phyloP scores from a whole-genome alignment of 768 basidiomycete species.

The Tulasnella calospora region DNA sequence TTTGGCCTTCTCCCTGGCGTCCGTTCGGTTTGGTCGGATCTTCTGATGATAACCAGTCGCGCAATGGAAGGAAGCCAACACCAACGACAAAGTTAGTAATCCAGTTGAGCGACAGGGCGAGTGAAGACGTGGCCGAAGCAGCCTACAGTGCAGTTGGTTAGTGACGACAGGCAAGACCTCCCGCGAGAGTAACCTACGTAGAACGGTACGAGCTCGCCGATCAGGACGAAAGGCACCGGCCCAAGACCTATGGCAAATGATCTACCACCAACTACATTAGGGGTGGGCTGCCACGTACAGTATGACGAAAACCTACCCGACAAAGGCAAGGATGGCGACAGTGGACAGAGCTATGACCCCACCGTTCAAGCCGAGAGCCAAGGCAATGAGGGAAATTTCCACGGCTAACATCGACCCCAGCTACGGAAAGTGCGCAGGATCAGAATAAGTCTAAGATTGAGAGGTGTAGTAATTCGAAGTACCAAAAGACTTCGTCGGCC shows the following conservation, averaged over 20 bases:
- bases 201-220: slow-evolving; percentile 80
- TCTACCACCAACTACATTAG: slow-evolving; percentile 38
- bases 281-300: not conserved
- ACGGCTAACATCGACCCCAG: slow-evolving; percentile 29
- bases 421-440: not conserved
- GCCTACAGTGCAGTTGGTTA: slow-evolving; percentile 28
- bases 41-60: slow-evolving; percentile 50
- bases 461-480: slow-evolving; percentile 31
- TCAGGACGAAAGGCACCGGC: slow-evolving; percentile 87
- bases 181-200: slow-evolving; percentile 48
- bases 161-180: not conserved
- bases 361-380: slow-evolving; percentile 26
- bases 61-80: slow-evolving; percentile 76
- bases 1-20: slow-evolving; percentile 16
- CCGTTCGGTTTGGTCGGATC: not conserved
- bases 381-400: slow-evolving; percentile 29
- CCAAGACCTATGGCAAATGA: slow-evolving; percentile 88
- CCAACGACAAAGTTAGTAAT: slow-evolving; percentile 80
- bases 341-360: slow-evolving; percentile 21
- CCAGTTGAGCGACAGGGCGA: slow-evolving; percentile 44
- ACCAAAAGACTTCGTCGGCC: slow-evolving; percentile 34
- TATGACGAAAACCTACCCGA: slow-evolving; percentile 3
- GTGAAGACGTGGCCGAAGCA: slow-evolving; percentile 34
- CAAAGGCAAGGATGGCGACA: slow-evolving; percentile 21
- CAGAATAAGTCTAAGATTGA: slow-evolving; percentile 10